Percentiles rank a stretch among this genome's conserved stretches.
Evolutionary conservation across 305 asterid species (phyloP).

Genomic region (Vinca major): DNA sequence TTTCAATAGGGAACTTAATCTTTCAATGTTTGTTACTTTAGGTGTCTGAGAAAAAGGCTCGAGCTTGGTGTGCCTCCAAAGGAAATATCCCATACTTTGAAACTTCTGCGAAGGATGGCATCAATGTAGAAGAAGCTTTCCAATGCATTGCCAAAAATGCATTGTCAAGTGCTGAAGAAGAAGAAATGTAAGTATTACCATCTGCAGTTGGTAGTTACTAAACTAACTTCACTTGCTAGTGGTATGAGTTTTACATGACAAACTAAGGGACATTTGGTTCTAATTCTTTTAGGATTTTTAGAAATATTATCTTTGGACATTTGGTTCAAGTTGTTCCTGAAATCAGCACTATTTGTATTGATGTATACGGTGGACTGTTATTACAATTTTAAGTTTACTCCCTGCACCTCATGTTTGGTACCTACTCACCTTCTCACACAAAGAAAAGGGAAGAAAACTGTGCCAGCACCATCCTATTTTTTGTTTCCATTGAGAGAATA

Average conservation of each 20-base stretch:
- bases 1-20: background rate
- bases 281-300: background rate
- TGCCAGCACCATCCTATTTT: background rate
- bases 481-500: background rate
- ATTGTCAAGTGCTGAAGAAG: slow-evolving; percentile 44
- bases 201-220: background rate
- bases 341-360: background rate
- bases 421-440: background rate
- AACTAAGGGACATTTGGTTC: background rate
- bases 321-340: background rate
- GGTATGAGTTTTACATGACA: background rate
- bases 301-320: background rate
- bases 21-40: slow-evolving; percentile 4
- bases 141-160: slow-evolving; percentile 64
- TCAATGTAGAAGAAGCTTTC: slow-evolving; percentile 78
- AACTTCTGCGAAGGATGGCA: slow-evolving; percentile 89
- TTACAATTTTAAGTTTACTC: background rate
- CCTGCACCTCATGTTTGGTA: background rate
- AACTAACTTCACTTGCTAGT: background rate
- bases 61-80: slow-evolving; percentile 46
- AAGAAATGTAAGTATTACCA: slow-evolving; percentile 53
- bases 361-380: background rate
- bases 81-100: slow-evolving; percentile 68
- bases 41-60: slow-evolving; percentile 53
- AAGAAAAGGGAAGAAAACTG: no score